These are phyloP conservation scores for Wickerhamomyces pijperi DNA, from an alignment of 805 yeast species.

Conservation along the genomic window DNA sequence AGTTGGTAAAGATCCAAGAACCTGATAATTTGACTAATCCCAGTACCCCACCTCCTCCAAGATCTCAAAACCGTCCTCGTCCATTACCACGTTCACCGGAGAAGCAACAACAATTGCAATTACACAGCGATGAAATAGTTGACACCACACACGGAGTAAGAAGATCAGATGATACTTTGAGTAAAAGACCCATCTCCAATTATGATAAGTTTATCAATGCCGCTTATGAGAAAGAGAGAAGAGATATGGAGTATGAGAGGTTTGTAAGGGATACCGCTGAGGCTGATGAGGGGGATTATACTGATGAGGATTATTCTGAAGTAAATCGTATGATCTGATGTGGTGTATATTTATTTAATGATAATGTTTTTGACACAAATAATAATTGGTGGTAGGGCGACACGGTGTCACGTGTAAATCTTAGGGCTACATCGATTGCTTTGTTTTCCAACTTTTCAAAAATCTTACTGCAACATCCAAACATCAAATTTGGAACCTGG, in stretches of 20 bases:
- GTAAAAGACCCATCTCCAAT: constrained; percentile 3
- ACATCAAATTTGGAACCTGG: no score
- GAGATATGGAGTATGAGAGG: constrained; percentile 7
- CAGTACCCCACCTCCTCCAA: constrained; percentile 2
- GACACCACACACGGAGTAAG: background rate
- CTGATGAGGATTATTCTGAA: background rate
- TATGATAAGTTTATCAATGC: constrained; percentile 14
- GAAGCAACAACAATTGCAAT: no score
- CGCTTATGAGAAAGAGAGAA: constrained; percentile 11
- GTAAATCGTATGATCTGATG: no score
- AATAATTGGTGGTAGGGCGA: no score
- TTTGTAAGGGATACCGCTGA: constrained; percentile 9
- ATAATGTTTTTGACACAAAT: no score
- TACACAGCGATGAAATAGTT: no score
- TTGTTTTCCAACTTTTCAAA: no score
- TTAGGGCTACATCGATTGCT: no score
- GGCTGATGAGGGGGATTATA: no score
- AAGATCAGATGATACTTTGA: background rate
- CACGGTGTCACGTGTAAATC: no score
- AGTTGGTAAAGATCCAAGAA: background rate
- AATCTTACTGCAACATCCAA: no score
- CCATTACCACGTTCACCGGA: background rate
- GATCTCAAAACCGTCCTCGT: constrained; percentile 5
- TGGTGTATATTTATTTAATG: no score
- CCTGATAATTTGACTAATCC: background rate